phyloP scores from a whole-genome alignment of 2,329 filamentous ascomycete genomes.

The Purpureocillium takamizusanense region DNA sequence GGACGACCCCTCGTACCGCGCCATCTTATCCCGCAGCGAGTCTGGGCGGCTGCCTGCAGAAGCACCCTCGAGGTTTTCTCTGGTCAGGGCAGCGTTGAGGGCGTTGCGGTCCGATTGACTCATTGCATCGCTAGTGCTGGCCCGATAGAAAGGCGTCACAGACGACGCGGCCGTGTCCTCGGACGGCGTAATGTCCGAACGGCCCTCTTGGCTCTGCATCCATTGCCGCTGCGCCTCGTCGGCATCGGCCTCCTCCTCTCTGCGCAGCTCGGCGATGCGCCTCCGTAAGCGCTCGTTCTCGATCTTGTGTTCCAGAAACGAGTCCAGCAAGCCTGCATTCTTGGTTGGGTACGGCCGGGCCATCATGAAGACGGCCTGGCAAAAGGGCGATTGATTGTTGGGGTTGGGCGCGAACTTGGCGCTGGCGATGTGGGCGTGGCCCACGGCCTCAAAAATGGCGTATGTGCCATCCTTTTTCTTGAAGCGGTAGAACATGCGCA shows the following conservation, averaged over 20 bases:
- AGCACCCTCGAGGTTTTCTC: slow-evolving; percentile 70
- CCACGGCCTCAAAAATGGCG: slow-evolving; percentile 81
- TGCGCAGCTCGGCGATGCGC: slow-evolving; percentile 74
- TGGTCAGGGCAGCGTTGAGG: slow-evolving; percentile 62
- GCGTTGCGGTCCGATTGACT: slow-evolving; percentile 56
- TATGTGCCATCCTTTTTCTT: slow-evolving; percentile 64
- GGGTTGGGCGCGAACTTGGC: slow-evolving; percentile 55
- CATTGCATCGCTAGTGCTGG: slow-evolving; percentile 37
- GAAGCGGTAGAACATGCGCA: slow-evolving; percentile 83
- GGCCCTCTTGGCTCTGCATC: slow-evolving; percentile 47
- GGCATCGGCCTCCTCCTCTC: slow-evolving; percentile 75
- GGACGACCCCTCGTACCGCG: slow-evolving; percentile 64
- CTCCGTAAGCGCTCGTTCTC: slow-evolving; percentile 84
- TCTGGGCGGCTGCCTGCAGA: slow-evolving; percentile 58
- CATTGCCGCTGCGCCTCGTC: slow-evolving; percentile 57
- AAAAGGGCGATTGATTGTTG: slow-evolving; percentile 59
- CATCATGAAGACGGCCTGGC: slow-evolving; percentile 90
- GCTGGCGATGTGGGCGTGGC: slow-evolving; percentile 77
- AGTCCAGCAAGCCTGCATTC: slow-evolving; percentile 77
- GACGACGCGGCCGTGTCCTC: slow-evolving; percentile 32
- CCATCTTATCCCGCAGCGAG: slow-evolving; percentile 78
- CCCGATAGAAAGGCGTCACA: slow-evolving; percentile 16
- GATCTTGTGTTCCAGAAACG: slow-evolving; percentile 92
- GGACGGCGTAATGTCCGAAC: slow-evolving; percentile 43
- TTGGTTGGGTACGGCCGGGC: slow-evolving; percentile 82